These are phyloP conservation scores for Coemansia sp. DNA, from an alignment of 192 early-diverging fungal species.

Conservation along the genomic window DNA sequence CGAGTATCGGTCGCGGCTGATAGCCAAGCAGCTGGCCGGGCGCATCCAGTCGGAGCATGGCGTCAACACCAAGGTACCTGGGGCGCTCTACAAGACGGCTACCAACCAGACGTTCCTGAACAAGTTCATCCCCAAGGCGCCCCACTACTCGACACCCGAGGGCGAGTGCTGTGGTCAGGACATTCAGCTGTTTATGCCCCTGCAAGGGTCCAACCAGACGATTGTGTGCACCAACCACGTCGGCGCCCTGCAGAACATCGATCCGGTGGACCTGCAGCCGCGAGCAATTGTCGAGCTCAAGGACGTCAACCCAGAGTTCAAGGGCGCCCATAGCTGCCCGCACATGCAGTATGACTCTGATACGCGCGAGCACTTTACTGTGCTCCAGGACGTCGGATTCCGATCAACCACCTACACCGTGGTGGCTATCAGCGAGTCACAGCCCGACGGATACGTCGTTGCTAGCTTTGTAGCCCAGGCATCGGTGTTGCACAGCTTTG, in stretches of 20 bases:
- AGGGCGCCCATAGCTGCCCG: conserved; percentile 61
- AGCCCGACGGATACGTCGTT: conserved; percentile 62
- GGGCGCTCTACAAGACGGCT: conserved; percentile 61
- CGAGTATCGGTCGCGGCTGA: conserved; percentile 57
- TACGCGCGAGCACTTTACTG: conserved; percentile 72
- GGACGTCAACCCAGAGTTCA: conserved; percentile 61
- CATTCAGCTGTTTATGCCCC: conserved; percentile 54
- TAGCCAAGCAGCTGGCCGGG: conserved; percentile 57
- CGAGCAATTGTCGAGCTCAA: conserved; percentile 57
- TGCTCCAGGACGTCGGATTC: conserved; percentile 68
- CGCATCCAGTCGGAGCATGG: conserved; percentile 73
- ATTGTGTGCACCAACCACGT: conserved; percentile 67
- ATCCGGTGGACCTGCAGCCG: conserved; percentile 63
- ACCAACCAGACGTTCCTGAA: conserved; percentile 68
- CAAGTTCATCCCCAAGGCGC: conserved; percentile 59
- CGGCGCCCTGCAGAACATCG: conserved; percentile 66
- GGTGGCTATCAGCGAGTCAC: conserved; percentile 57
- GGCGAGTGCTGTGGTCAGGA: conserved; percentile 64
- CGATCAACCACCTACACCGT: conserved; percentile 66
- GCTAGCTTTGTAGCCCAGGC: conserved; percentile 61
- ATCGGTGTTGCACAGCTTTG: conserved; percentile 73
- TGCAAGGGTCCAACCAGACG: conserved; percentile 60
- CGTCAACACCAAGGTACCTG: conserved; percentile 61
- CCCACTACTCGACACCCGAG: conserved; percentile 55
- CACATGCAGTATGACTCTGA: conserved; percentile 66